Base-by-base conservation (phyloP, 208 protist genomes). In the Leishmania aethiopica region DNA sequence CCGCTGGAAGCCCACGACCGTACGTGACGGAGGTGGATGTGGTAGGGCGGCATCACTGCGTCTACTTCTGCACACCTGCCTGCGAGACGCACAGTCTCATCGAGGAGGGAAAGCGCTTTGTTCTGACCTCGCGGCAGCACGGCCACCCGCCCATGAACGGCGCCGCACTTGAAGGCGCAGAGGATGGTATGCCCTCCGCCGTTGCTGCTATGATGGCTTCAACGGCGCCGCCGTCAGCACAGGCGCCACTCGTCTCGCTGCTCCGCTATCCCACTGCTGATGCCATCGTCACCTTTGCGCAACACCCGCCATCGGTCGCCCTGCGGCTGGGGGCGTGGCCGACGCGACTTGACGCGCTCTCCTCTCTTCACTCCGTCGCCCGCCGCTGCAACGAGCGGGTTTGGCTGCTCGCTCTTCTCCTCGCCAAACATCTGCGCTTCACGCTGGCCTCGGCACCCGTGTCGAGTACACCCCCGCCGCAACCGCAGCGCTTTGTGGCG, bases 361-460 rank as follows among this genome's bases (percentile, higher is more conserved):
- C 45, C 72, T 89, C 90, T 40, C 57, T 93, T 22, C 81, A 89
- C 73, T 72, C 83, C 67, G 75, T 91, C 47, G 79, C 84, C 42
- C 64, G 81, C 6, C 84, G 64, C 72, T 91, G 79, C 81, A 91
- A 91, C 82, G 87, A 85, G 69, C 88, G 88, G 3, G 67, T 93
- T 57, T 90, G 80, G 80, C 84, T 93, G 53, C 70, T 93, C 79
- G 55, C 87, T n/a, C 77, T 82, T 22, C 72, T 91, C 19, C 70
- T 93, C 11, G 84, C 86, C 7, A 85, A 86, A 25, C 79, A 84
- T 28, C 80, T 91, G 7, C 37, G 73, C 35, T 3, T 6, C 19
- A 79, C 80, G 2, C 67, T 79, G 28, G 22, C 35, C 35, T 49
- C 51, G 11, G 17, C 35, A 40, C 25, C 71, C 25, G 49, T 45